These are phyloP conservation scores for Candida germanica DNA, from an alignment of 805 yeast species.

Conservation along the genomic window DNA sequence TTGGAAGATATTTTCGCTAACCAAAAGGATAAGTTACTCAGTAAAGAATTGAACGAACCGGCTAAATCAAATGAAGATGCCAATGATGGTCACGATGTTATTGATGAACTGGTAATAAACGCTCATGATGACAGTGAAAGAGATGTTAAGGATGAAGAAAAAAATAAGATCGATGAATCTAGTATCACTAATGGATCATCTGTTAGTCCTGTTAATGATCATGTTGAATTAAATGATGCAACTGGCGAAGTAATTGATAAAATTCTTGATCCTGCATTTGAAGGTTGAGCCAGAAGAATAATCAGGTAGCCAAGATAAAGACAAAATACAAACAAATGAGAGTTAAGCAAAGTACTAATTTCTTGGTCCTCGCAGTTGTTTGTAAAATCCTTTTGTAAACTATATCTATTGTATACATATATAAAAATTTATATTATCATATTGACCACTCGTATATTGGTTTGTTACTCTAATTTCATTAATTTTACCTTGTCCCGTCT, in stretches of 20 bases:
- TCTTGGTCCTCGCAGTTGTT: too few relatives aligned
- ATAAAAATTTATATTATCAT: too few relatives aligned
- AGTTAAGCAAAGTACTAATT: too few relatives aligned
- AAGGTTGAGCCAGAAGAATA: too few relatives aligned
- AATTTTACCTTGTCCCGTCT: too few relatives aligned
- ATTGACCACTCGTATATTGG: too few relatives aligned
- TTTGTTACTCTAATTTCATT: too few relatives aligned
- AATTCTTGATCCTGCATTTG: constrained; percentile 20
- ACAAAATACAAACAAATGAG: too few relatives aligned
- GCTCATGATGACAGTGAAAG: constrained; percentile 4
- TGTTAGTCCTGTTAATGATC: background rate
- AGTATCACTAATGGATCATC: constrained; percentile 1
- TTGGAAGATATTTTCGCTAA: constrained; percentile 16
- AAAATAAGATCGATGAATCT: constrained; percentile 13
- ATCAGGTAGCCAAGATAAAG: too few relatives aligned
- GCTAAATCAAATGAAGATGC: constrained; percentile 7
- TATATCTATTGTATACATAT: background rate
- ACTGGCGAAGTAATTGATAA: constrained; percentile 11
- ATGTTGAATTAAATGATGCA: background rate
- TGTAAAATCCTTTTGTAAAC: background rate
- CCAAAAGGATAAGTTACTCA: constrained; percentile 7
- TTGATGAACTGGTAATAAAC: constrained; percentile 1
- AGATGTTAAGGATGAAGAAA: constrained; percentile 11
- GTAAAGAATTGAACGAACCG: constrained; percentile 8
- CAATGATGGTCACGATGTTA: constrained; percentile 7